These are phyloP conservation scores for Wickerhamomyces sp. DNA, from an alignment of 1,139 yeast genomes.

Conservation along the genomic window DNA sequence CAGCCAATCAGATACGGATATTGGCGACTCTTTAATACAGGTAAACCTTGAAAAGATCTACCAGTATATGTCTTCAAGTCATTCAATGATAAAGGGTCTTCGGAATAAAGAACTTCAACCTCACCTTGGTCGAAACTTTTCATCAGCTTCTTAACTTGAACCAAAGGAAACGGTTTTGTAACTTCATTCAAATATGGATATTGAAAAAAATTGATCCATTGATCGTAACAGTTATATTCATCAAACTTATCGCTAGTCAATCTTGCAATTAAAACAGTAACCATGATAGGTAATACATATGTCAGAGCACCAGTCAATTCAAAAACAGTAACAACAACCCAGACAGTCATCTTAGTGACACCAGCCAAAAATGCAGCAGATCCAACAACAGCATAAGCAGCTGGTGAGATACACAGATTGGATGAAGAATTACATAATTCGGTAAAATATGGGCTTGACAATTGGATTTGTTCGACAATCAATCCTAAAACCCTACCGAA, in stretches of 20 bases:
- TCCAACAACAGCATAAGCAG: slow-evolving; percentile 83
- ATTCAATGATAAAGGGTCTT: slow-evolving; percentile 12
- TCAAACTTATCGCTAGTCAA: slow-evolving; percentile 40
- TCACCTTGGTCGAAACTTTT: slow-evolving; percentile 9
- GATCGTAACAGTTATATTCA: slow-evolving; percentile 35
- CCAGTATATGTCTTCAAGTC: slow-evolving; percentile 9
- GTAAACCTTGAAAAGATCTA: slow-evolving; percentile 32
- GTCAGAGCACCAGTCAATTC: slow-evolving; percentile 83
- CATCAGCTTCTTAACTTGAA: slow-evolving; percentile 12
- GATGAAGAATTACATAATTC: slow-evolving; percentile 15
- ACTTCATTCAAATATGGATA: slow-evolving; percentile 25
- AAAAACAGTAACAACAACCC: slow-evolving; percentile 84
- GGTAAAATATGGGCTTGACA: slow-evolving; percentile 30
- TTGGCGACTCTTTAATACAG: slow-evolving; percentile 29
- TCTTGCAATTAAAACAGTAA: slow-evolving; percentile 42
- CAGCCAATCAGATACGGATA: slow-evolving; percentile 35
- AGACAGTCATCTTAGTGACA: slow-evolving; percentile 76
- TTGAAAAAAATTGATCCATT: slow-evolving; percentile 35
- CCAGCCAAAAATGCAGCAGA: slow-evolving; percentile 90
- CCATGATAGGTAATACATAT: slow-evolving; percentile 80
- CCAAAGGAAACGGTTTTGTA: slow-evolving; percentile 17
- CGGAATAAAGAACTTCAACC: slow-evolving; percentile 13
- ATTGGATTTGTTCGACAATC: slow-evolving; percentile 46
- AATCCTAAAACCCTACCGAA: slow-evolving; percentile 67
- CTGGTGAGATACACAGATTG: slow-evolving; percentile 62